Evolutionary conservation across 2,329 filamentous ascomycete genomes (phyloP).

Genomic region (Akanthomyces dipterigenus): DNA sequence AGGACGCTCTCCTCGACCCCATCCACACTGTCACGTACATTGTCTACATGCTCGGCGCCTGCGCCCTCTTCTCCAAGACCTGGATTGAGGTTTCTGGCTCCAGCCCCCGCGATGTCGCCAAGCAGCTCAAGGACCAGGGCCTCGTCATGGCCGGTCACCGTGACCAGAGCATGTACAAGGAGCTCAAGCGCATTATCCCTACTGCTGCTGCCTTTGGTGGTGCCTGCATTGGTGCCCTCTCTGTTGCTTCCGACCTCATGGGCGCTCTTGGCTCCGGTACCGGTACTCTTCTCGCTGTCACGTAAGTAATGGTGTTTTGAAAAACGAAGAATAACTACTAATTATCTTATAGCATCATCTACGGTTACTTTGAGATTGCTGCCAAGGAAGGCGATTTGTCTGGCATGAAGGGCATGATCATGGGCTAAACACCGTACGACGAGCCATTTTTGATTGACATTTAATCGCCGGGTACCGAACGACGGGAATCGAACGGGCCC

Average conservation of each 20-base stretch:
- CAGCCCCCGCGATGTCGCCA: constrained; percentile 94
- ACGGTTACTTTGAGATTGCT: constrained; percentile 98
- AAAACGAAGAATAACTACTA: constrained; percentile 19
- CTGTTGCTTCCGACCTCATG: constrained; percentile 89
- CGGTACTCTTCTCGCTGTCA: constrained; percentile 95
- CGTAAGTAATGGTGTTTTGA: constrained; percentile 55
- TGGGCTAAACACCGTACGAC: constrained; percentile 46
- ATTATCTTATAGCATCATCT: constrained; percentile 73
- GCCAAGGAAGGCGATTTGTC: constrained; percentile 96
- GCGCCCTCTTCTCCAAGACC: constrained; percentile 98
- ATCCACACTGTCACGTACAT: constrained; percentile 96
- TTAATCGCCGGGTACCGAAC: constrained; percentile 6
- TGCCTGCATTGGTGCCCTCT: constrained; percentile 96
- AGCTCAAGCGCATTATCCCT: constrained; percentile 98
- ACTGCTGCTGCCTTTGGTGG: constrained; percentile 97
- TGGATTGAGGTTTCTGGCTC: constrained; percentile 99
- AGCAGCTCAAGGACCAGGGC: constrained; percentile 99
- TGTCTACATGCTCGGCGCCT: constrained; percentile 94
- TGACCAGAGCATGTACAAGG: constrained; percentile 99
- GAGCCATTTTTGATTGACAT: constrained; percentile 10
- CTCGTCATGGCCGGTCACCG: constrained; percentile 99
- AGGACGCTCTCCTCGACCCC: constrained; percentile 91
- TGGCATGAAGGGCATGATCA: constrained; percentile 69
- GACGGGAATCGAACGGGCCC: constrained; percentile 3
- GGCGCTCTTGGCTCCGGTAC: constrained; percentile 94